Evolutionary conservation across 2,329 filamentous ascomycete genomes (phyloP).

Genomic region (Aspergillus sp.): DNA sequence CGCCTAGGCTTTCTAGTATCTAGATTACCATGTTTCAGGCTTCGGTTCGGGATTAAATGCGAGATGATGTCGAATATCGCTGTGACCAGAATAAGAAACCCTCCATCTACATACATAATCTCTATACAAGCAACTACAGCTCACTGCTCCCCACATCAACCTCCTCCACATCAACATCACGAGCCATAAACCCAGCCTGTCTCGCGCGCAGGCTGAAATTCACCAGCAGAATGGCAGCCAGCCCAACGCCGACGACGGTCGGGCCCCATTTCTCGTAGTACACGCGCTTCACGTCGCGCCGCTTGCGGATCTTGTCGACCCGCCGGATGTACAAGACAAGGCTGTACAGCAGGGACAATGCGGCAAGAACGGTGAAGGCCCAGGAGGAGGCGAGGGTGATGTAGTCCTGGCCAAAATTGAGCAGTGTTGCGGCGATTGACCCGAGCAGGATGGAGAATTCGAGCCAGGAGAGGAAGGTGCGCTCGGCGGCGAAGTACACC

Average conservation of each 20-base stretch:
- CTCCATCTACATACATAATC: too few species aligned
- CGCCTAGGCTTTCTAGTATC: too few species aligned
- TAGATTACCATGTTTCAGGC: too few species aligned
- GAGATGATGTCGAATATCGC: too few species aligned
- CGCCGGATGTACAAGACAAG: slow-evolving; percentile 81
- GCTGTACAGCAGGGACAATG: slow-evolving; percentile 70
- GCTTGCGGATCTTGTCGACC: slow-evolving; percentile 70
- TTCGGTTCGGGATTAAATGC: too few species aligned
- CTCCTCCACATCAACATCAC: slow-evolving; percentile 4
- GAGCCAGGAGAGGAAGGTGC: slow-evolving; percentile 94
- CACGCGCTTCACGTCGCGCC: slow-evolving; percentile 61
- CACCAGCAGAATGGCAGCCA: slow-evolving; percentile 64
- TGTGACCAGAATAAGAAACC: too few species aligned
- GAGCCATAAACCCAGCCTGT: slow-evolving; percentile 31
- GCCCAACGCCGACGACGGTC: slow-evolving; percentile 59
- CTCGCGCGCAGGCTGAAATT: slow-evolving; percentile 75
- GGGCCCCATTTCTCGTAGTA: slow-evolving; percentile 91
- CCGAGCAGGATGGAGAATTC: slow-evolving; percentile 94
- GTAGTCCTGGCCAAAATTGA: slow-evolving; percentile 62
- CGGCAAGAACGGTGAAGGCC: slow-evolving; percentile 73
- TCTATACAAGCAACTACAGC: too few species aligned
- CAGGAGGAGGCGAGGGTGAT: slow-evolving; percentile 61
- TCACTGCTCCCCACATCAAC: slow-evolving; percentile 4
- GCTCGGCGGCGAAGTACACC: slow-evolving; percentile 91
- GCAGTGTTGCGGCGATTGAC: slow-evolving; percentile 70